Evolutionary conservation across 805 yeast genomes (phyloP).

Genomic region (Danielia oregonensis): DNA sequence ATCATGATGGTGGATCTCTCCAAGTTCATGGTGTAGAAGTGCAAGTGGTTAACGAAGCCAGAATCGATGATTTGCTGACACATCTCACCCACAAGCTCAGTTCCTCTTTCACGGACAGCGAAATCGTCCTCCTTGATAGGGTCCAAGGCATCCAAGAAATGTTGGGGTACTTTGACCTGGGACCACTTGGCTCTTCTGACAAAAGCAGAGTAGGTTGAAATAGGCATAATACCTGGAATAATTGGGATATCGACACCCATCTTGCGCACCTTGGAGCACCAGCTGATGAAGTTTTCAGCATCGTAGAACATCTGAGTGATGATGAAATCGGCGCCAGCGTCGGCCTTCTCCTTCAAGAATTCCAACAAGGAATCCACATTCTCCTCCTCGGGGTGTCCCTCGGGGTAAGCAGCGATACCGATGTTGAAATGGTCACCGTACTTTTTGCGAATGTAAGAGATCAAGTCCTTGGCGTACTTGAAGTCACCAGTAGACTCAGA

Average conservation of each 20-base stretch:
- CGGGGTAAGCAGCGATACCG: conserved; percentile 97
- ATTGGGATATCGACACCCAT: conserved; percentile 80
- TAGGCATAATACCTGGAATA: conserved; percentile 98
- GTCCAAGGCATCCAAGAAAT: conserved; percentile 65
- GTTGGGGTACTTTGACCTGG: conserved; percentile 72
- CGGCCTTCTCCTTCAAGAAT: conserved; percentile 81
- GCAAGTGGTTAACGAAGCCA: conserved; percentile 79
- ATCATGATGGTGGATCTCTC: conserved; percentile 90
- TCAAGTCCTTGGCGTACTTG: conserved; percentile 82
- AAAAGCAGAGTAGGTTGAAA: conserved; percentile 90
- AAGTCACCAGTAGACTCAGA: conserved; percentile 80
- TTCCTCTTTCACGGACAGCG: conserved; percentile 80
- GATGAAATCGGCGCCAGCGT: conserved; percentile 90
- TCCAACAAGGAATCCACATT: conserved; percentile 46
- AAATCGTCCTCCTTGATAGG: conserved; percentile 89
- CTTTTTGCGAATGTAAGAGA: conserved; percentile 64
- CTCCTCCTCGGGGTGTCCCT: conserved; percentile 90
- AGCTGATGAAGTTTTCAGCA: conserved; percentile 73
- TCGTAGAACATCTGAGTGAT: conserved; percentile 98
- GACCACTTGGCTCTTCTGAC: conserved; percentile 95
- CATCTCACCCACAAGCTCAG: conserved; percentile 78
- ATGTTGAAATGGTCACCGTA: conserved; percentile 90
- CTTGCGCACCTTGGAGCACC: conserved; percentile 73
- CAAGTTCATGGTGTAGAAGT: conserved; percentile 95
- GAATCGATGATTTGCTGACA: conserved; percentile 68